Conservation (phyloP, 306 rosid genomes). For the cucumber (Cucumis sativus) region Cucumber_9930_V3 NC_026659.2:3164001-3164500, state of each 20-base stretch:
- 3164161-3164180: neutral
- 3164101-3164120: neutral
- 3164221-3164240: neutral
- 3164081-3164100: conserved; percentile 14
- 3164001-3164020: conserved; percentile 24
- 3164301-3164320: too few relatives aligned
- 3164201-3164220: neutral
- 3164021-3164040: conserved; percentile 11
- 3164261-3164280: neutral
- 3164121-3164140: neutral
- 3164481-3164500: too few relatives aligned
- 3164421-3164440: too few relatives aligned
- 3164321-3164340: too few relatives aligned
- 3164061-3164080: conserved; percentile 11
- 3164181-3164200: neutral
- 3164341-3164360: too few relatives aligned
- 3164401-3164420: too few relatives aligned
- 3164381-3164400: too few relatives aligned
- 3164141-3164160: neutral
- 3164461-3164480: too few relatives aligned
- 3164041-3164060: neutral
- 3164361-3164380: too few relatives aligned
- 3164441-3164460: too few relatives aligned
- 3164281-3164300: too few relatives aligned
- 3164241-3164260: neutral